A percentile compares a stretch with the other conserved stretches of the same genome.
Conservation (phyloP, 306 rosid genomes). For the Quercus rubra region DNA sequence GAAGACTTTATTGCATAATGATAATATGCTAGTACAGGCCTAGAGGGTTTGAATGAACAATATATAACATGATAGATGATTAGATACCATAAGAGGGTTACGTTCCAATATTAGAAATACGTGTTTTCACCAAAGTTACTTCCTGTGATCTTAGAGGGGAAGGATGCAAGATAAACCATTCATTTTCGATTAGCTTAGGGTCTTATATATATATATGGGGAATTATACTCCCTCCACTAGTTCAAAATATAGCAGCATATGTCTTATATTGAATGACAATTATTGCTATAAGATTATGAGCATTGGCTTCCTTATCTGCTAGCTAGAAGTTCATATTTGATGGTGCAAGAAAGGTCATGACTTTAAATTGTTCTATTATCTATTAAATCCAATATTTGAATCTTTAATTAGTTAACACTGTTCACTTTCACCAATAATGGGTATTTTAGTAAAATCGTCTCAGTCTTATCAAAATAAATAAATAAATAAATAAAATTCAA, state of each 20-base stretch:
- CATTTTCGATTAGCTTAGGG: neutral
- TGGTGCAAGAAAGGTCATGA: slow-evolving; percentile 20
- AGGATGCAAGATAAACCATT: neutral
- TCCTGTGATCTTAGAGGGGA: too few relatives aligned
- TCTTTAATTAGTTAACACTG: neutral
- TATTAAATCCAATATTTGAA: neutral
- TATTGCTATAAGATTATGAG: neutral
- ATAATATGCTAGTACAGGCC: neutral
- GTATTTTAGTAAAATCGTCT: neutral
- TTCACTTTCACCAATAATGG: neutral
- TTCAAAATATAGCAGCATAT: neutral
- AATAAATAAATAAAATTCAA: too few relatives aligned
- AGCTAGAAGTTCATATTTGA: neutral
- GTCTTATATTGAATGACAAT: neutral
- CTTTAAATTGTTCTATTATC: slow-evolving; percentile 4
- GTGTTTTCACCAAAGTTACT: neutral
- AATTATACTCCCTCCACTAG: neutral
- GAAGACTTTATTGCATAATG: neutral
- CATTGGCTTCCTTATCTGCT: neutral
- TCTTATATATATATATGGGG: neutral
- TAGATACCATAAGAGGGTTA: neutral
- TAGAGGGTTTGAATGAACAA: neutral
- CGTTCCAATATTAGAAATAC: neutral
- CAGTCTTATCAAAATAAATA: neutral
- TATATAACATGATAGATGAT: neutral